A percentile compares a stretch with the other conserved stretches of the same genome.
Evolutionary conservation across 2,329 filamentous ascomycete species (phyloP).

Genomic region (Ilyonectria mors-panacis): DNA sequence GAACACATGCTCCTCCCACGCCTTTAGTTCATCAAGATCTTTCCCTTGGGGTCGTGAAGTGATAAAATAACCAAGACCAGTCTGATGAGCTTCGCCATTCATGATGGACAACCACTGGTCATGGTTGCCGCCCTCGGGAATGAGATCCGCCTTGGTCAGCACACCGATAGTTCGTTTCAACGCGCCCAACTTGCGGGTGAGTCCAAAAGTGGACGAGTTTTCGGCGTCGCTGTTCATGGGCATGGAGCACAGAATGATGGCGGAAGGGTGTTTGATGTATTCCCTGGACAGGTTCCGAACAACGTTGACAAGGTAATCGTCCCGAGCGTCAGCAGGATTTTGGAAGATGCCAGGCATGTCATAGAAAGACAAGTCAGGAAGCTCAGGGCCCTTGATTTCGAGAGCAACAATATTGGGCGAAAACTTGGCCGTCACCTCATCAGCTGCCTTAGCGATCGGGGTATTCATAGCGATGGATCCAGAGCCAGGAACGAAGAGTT

Average conservation of each 20-base stretch:
- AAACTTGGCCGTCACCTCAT: slow-evolving; percentile 74
- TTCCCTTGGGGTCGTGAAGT: slow-evolving; percentile 77
- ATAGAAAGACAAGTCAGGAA: slow-evolving; percentile 85
- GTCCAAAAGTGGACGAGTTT: slow-evolving; percentile 78
- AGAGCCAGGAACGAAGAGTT: slow-evolving; percentile 68
- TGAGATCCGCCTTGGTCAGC: slow-evolving; percentile 86
- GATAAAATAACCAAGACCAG: slow-evolving; percentile 84
- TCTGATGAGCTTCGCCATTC: slow-evolving; percentile 69
- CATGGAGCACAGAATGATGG: slow-evolving; percentile 83
- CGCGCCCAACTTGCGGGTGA: slow-evolving; percentile 72
- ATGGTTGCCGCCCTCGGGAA: slow-evolving; percentile 65
- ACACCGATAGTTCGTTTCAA: slow-evolving; percentile 78
- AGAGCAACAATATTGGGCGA: slow-evolving; percentile 86
- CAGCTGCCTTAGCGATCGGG: slow-evolving; percentile 54
- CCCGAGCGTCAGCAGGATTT: slow-evolving; percentile 73
- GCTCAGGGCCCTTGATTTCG: slow-evolving; percentile 78
- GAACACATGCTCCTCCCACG: slow-evolving; percentile 69
- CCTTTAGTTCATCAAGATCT: slow-evolving; percentile 65
- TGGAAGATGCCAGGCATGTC: slow-evolving; percentile 89
- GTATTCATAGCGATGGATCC: slow-evolving; percentile 57
- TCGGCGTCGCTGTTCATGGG: slow-evolving; percentile 85
- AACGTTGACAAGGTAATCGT: slow-evolving; percentile 79
- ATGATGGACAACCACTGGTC: slow-evolving; percentile 76
- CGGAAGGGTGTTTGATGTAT: slow-evolving; percentile 78
- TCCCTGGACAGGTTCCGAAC: slow-evolving; percentile 79